These are phyloP conservation scores for Aspergillus chevalieri DNA, from an alignment of 2,329 filamentous ascomycete genomes.

Conservation along the genomic window DNA sequence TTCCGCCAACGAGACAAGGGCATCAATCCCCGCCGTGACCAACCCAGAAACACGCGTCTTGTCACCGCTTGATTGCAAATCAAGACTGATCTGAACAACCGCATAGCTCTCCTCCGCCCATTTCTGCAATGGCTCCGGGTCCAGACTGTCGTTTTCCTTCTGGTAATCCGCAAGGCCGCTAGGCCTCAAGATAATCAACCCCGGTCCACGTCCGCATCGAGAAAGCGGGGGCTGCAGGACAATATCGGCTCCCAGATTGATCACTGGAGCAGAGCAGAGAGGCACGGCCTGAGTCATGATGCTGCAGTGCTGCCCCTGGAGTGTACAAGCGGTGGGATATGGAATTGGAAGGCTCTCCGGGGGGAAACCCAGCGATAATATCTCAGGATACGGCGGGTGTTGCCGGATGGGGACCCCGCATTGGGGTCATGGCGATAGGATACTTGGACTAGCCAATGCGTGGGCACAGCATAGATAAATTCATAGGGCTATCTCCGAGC, in stretches of 20 bases:
- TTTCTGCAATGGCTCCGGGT: slow-evolving; percentile 55
- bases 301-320: not conserved
- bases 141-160: slow-evolving; percentile 33
- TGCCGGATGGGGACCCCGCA: not conserved
- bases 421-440: not conserved
- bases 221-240: slow-evolving; percentile 41
- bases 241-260: slow-evolving; percentile 6
- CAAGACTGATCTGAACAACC: slow-evolving; percentile 49
- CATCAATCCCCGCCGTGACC: slow-evolving; percentile 10
- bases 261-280: slow-evolving; percentile 3
- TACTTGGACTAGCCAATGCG: too few relatives aligned
- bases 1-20: slow-evolving; percentile 12
- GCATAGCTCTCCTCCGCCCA: slow-evolving; percentile 67
- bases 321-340: not conserved
- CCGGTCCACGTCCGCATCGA: slow-evolving; percentile 44
- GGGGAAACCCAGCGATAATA: too few relatives aligned
- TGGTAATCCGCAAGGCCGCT: slow-evolving; percentile 19
- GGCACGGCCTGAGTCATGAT: not conserved
- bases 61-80: slow-evolving; percentile 2
- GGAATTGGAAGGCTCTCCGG: too few relatives aligned
- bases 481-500: too few relatives aligned
- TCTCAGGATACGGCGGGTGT: not conserved
- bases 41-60: slow-evolving; percentile 9
- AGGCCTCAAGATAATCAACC: slow-evolving; percentile 42
- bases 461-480: too few relatives aligned